Conservation (phyloP, 768 basidiomycete genomes). For the Trichaptum fuscoviolaceum region DNA sequence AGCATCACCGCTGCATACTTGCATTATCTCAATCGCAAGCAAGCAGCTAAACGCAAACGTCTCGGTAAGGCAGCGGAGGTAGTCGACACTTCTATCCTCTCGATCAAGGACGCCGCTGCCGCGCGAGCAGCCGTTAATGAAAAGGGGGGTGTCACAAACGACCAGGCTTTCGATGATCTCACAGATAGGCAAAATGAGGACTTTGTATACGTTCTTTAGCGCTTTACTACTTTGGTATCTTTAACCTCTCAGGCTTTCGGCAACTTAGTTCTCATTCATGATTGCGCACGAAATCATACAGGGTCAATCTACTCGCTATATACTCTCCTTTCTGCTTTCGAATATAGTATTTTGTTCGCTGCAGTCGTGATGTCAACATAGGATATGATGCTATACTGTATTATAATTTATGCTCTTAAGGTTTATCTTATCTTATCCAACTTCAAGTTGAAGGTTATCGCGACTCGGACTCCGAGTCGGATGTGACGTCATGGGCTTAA, state of each 20-base stretch:
- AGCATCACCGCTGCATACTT: constrained; percentile 35
- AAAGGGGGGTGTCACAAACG: constrained; percentile 19
- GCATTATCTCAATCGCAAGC: constrained; percentile 31
- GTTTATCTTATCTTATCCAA: not conserved
- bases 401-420: not conserved
- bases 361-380: too few species aligned
- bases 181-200: constrained; percentile 31
- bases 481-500: too few species aligned
- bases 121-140: constrained; percentile 9
- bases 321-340: too few species aligned
- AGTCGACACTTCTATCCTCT: constrained; percentile 36
- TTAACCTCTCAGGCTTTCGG: not conserved
- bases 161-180: constrained; percentile 33
- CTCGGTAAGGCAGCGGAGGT: constrained; percentile 30
- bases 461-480: too few species aligned
- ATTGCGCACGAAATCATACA: not conserved
- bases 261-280: not conserved
- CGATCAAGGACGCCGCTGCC: constrained; percentile 13
- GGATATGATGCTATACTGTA: not conserved
- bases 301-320: too few species aligned
- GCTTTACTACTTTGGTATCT: not conserved
- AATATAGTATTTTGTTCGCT: too few species aligned
- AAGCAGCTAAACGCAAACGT: constrained; percentile 27
- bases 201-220: constrained; percentile 17
- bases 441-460: not conserved